These are phyloP conservation scores for Fraxinus ornus DNA, from an alignment of 305 asterid genomes.

Conservation along the genomic window DNA sequence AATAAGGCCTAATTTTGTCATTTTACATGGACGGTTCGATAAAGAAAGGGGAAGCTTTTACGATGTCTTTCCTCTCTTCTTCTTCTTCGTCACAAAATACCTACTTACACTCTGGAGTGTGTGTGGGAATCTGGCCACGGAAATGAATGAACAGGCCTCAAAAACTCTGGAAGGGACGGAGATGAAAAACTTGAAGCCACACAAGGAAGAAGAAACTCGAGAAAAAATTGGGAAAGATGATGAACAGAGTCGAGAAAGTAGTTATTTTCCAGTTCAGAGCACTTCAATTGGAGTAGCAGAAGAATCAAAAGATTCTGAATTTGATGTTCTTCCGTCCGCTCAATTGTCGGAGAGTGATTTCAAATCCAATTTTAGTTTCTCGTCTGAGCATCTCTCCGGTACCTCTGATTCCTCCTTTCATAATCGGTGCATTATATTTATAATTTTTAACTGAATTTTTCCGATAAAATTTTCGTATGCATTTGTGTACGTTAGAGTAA, in stretches of 20 bases:
- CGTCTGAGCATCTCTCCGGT: slow-evolving; percentile 53
- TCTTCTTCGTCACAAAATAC: slow-evolving; percentile 30
- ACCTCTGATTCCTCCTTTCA: background rate
- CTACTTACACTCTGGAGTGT: slow-evolving; percentile 37
- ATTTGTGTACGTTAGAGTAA: background rate
- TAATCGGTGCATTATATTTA: background rate
- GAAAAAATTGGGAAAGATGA: slow-evolving; percentile 22
- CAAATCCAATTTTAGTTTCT: slow-evolving; percentile 36
- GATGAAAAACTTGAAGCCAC: slow-evolving; percentile 18
- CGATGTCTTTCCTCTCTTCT: background rate
- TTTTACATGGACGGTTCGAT: background rate
- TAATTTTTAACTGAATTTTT: background rate
- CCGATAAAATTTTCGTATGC: slow-evolving; percentile 5
- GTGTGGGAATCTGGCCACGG: slow-evolving; percentile 51
- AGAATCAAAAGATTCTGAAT: slow-evolving; percentile 28
- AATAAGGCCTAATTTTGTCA: background rate
- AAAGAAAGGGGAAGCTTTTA: slow-evolving; percentile 1
- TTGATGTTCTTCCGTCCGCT: slow-evolving; percentile 43
- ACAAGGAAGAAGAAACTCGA: slow-evolving; percentile 25
- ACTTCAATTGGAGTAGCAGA: slow-evolving; percentile 20
- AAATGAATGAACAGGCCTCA: slow-evolving; percentile 32
- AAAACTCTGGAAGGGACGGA: slow-evolving; percentile 16
- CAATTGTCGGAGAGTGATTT: slow-evolving; percentile 29
- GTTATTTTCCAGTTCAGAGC: slow-evolving; percentile 29
- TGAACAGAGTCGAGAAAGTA: slow-evolving; percentile 32